Evolutionary conservation across 768 basidiomycete genomes (phyloP), one percentile per base, ranked within the genome.

Genomic region (Guyanaporus albipodus): DNA sequence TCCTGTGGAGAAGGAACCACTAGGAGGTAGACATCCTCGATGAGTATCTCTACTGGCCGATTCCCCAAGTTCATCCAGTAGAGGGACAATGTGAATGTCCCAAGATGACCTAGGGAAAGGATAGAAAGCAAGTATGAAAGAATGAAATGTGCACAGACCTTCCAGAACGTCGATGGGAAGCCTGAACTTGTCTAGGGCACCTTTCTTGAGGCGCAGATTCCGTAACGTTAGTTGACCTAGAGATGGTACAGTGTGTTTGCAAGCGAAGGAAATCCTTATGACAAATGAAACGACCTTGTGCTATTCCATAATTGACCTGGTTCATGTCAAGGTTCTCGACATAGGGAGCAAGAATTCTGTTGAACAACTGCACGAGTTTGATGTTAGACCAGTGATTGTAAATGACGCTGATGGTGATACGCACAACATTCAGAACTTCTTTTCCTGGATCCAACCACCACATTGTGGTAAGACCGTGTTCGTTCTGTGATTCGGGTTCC

Each of bases 21-120:
- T 44, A 99, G 83, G 18, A 99, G 80, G 66, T 93, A 96, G 29
- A 98, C 85, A 67, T 99, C 91, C 70, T 97, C 92, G 49, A 99
- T 79, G 46, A 87, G 67, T 44, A 98, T 78, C 59, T 95, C 90
- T 22, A 93, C 91, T 0, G 96, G 95, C 60, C 87, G 85, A 61
- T 85, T 91, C 32, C 85, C 84, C 38, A 94, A 70, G 61, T 91
- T 90, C 74, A 87, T 81, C 89, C 91, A 94, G 53, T 92, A 84
- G 14, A 95, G 76, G 26, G 85, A 89, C 15, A 95, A 67, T 0
- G 88, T 88, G 57, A 95, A 84, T 58, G 81, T 88, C 24, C 92
- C 92, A 38, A 94, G 74, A 67, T 90, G 80, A 29, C 92, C 90
- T 92, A 53, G 17, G 42, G 2, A 54, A 23, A 47, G n/a, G 15